Evolutionary conservation across 1,139 yeast genomes (phyloP), one percentile per base, ranked within the genome.

Genomic region (Pichia sp.): DNA sequence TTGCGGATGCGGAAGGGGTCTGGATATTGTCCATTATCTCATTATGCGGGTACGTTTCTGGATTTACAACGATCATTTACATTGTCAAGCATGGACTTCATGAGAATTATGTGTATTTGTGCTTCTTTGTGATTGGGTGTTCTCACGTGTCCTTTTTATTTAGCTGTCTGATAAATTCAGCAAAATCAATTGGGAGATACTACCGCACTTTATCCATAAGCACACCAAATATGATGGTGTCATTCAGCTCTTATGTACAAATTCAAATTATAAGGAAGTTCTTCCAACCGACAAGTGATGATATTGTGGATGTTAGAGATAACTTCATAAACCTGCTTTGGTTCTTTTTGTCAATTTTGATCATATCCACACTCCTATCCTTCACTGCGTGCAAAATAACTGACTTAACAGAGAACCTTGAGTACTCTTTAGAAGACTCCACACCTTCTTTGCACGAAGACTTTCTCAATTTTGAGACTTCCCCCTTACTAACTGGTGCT

Each of bases 201-300:
- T 52, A 54, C 30, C 50, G 48, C 33, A 55, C 59, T 2, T 30
- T 55, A 12, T 43, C 59, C 3, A 53, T 56, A 14, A 50, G 56
- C 32, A 46, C 57, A 9, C 60, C 60, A 10, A 55, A 55, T 38
- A 48, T 56, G 38, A 53, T 55, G 53, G 47, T 54, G 32, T 51
- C 60, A 3, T 48, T 56, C 27, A 53, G 59, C 13, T 46, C 57
- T 11, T 53, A 46, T 36, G 28, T 55, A n/a, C 52, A 55, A 39
- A 53, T 53, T 24, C 40, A 48, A 32, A 21, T 44, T 28, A 32
- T 51, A 34, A 34, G 36, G 9, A 22, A 21, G 16, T 34, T 28
- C 27, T 35, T 37, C 12, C 13, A 8, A 11, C 35, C 39, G 12
- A 14, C 3, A 3, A 28, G 33, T 30, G 35, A 38, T 30, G 30